These are phyloP conservation scores for Quercus mongolica DNA, from an alignment of 306 rosid species.

Conservation along the genomic window DNA sequence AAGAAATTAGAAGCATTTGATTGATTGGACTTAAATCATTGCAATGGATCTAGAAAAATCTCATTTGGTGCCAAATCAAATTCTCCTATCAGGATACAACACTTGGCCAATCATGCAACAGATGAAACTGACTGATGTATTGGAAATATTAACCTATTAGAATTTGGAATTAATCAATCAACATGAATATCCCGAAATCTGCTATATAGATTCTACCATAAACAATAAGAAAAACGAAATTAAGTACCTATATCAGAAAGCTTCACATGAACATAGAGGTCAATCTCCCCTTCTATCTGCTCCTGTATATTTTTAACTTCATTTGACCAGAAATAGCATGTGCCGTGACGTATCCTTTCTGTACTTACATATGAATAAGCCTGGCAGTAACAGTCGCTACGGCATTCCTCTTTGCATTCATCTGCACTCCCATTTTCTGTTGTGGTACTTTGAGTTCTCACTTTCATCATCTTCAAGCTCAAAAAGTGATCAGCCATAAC, in stretches of 20 bases:
- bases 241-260: not conserved
- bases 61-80: too few species aligned
- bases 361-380: conserved; percentile 33
- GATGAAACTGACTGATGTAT: too few species aligned
- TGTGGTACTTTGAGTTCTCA: not conserved
- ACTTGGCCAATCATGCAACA: too few species aligned
- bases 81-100: too few species aligned
- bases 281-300: not conserved
- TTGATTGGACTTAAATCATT: too few species aligned
- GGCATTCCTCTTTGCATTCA: conserved; percentile 25
- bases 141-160: too few species aligned
- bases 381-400: not conserved
- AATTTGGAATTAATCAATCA: too few species aligned
- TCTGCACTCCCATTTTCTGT: not conserved
- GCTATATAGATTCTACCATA: not conserved
- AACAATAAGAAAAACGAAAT: not conserved
- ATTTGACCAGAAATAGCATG: conserved; percentile 1
- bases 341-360: fast-evolving
- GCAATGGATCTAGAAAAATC: too few species aligned
- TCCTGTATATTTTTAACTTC: not conserved
- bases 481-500: not conserved
- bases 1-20: too few species aligned
- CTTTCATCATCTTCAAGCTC: conserved; percentile 4
- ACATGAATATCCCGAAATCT: not conserved
- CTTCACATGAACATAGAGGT: not conserved